Percentiles rank a stretch among this genome's conserved stretches.
These are phyloP conservation scores for Metschnikowia henanensis DNA, from an alignment of 805 yeast genomes.

Conservation along the genomic window DNA sequence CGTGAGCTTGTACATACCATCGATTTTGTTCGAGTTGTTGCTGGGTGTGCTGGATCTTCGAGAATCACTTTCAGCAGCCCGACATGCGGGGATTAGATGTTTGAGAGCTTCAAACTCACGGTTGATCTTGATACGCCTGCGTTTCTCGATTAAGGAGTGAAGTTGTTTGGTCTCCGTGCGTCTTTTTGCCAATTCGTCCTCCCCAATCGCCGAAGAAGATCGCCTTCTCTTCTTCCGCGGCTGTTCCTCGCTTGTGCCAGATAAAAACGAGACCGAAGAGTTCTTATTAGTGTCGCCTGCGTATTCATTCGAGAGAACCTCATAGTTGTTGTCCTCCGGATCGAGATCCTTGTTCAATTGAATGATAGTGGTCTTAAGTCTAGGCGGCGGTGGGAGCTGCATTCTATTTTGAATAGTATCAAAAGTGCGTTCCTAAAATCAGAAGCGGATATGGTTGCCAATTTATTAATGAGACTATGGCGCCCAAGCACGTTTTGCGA, in stretches of 20 bases:
- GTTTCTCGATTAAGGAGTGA: conserved; percentile 79
- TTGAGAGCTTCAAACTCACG: conserved; percentile 82
- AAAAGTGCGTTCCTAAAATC: background rate
- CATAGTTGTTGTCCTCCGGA: conserved; percentile 41
- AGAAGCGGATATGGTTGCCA: conserved; percentile 1
- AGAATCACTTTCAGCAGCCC: conserved; percentile 38
- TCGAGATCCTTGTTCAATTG: conserved; percentile 45
- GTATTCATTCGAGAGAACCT: conserved; percentile 42
- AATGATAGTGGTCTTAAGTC: conserved; percentile 44
- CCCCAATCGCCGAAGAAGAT: conserved; percentile 36
- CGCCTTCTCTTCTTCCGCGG: conserved; percentile 40
- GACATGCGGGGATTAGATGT: conserved; percentile 75
- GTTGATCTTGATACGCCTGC: conserved; percentile 76
- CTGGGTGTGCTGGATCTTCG: conserved; percentile 7
- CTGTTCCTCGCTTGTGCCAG: conserved; percentile 10
- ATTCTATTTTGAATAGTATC: background rate
- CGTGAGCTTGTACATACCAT: conserved; percentile 78
- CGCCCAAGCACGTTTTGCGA: conserved; percentile 5
- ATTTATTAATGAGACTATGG: conserved; percentile 2
- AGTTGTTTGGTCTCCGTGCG: conserved; percentile 44
- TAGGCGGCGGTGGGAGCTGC: conserved; percentile 37
- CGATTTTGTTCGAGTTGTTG: conserved; percentile 41
- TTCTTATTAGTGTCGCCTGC: conserved; percentile 1
- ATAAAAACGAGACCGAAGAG: background rate
- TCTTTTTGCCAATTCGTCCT: conserved; percentile 41